phyloP scores from a whole-genome alignment of 169 alveolate species.

The Eimeria praecox region DNA sequence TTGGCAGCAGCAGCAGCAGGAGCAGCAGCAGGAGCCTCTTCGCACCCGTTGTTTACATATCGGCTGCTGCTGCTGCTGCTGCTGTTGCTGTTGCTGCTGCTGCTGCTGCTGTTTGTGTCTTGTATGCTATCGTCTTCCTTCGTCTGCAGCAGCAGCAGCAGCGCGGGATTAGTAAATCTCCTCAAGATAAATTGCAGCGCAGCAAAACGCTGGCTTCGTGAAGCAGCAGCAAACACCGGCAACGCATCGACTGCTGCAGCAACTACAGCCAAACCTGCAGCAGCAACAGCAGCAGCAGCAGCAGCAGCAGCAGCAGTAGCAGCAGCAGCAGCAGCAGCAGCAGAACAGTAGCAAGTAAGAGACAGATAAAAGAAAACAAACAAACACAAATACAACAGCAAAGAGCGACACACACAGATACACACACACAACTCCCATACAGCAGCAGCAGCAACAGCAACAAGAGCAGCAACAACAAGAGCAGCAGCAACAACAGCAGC shows the following conservation, averaged over 20 bases:
- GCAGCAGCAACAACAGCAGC: background rate
- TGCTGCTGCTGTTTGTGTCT: background rate
- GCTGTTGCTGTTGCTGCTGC: background rate
- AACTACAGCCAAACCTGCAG: conserved; percentile 31
- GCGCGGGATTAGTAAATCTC: conserved; percentile 8
- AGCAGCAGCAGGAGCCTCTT: background rate
- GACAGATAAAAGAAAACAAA: no score
- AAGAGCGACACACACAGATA: no score
- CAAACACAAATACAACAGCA: no score
- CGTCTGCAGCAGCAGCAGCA: conserved; percentile 54
- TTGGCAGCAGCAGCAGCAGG: background rate
- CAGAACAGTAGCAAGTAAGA: background rate
- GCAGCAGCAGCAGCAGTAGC: background rate
- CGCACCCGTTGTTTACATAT: background rate
- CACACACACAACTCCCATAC: no score
- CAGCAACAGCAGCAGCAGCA: conserved; percentile 49
- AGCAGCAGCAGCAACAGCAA: no score
- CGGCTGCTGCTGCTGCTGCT: conserved; percentile 19
- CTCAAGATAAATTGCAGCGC: conserved; percentile 10
- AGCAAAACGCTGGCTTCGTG: conserved; percentile 12
- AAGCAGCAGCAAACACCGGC: background rate
- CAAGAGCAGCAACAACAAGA: no score
- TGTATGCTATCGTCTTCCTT: background rate
- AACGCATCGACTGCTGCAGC: conserved; percentile 43
- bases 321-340: no score